A percentile compares a stretch with the other conserved stretches of the same genome.
Conservation (phyloP, 2,329 filamentous ascomycete genomes). For the Microcyclospora pomicola region DNA sequence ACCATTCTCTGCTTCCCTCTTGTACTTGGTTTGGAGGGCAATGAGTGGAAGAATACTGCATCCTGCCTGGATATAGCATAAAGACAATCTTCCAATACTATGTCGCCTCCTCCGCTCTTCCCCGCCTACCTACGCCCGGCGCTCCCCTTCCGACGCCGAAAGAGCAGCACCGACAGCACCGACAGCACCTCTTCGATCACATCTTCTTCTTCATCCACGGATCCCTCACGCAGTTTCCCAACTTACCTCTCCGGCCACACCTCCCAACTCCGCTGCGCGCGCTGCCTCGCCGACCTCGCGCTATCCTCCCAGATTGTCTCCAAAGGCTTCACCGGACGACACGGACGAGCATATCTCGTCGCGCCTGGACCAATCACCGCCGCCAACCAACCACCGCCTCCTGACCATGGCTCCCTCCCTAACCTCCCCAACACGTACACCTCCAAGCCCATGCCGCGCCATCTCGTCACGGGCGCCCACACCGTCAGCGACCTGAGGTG, state of each 20-base stretch:
- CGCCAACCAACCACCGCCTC: conserved; percentile 8
- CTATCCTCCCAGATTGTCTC: conserved; percentile 46
- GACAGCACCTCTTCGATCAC: conserved; percentile 19
- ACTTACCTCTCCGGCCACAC: conserved; percentile 33
- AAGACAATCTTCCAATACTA: too few relatives aligned
- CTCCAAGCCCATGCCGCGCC: conserved; percentile 42
- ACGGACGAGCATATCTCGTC: conserved; percentile 51
- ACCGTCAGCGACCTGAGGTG: conserved; percentile 49
- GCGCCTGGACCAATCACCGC: conserved; percentile 27
- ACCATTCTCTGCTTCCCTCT: neutral
- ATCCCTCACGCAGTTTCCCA: conserved; percentile 9
- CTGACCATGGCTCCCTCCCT: conserved; percentile 16
- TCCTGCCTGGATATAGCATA: too few relatives aligned
- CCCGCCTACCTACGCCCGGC: conserved; percentile 39
- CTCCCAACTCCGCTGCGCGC: conserved; percentile 45
- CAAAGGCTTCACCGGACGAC: conserved; percentile 52
- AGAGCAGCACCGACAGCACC: conserved; percentile 26
- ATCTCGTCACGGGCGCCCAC: conserved; percentile 49
- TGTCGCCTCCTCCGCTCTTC: conserved; percentile 28
- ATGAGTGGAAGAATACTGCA: too few relatives aligned
- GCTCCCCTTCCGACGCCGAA: conserved; percentile 33
- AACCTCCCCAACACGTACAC: conserved; percentile 46
- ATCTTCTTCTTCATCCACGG: neutral
- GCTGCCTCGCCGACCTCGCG: conserved; percentile 46
- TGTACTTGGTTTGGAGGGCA: too few relatives aligned